Evolutionary conservation across 768 basidiomycete species (phyloP), one percentile per base, ranked within the genome.

Genomic region (Lentinus brumalis): DNA sequence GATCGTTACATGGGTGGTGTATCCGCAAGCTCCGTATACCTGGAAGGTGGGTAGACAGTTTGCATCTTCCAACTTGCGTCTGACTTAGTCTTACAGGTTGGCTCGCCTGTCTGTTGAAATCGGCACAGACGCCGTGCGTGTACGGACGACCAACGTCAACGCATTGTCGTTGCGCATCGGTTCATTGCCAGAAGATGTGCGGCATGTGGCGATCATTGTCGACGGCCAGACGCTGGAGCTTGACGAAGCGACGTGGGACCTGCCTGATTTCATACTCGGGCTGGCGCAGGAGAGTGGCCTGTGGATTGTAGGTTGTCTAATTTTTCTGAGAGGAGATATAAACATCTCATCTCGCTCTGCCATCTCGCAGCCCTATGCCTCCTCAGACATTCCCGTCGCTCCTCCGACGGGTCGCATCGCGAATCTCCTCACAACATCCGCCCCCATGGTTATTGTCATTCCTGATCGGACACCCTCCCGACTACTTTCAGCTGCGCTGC

Each of bases 1-100:
- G 91, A 1, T 77, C 88, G 2, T 71, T 93, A 56, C 79, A 86
- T 67, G 93, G 92, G 2, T 91, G 86, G 78, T 81, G 75, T 52
- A 83, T 96, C 45, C 75, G 84, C 38, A 77, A 79, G 35, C 71
- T 93, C 45, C 65, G 68, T 2, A 72, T 80, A n/a, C 89, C 90
- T 38, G 94, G 94, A 50, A 78, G 88, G 91, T 91, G 58, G 53
- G 82, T 47, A 2, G 2, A 10, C 10, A 9, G 12, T 6, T 8
- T 47, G 32, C 12, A 5, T 30, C 8, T 8, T 42, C 2, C 18
- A 12, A 26, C 1, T 3, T 12, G 26, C 38, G 31, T 10, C n/a
- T 5, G 38, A 18, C n/a, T 15, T 6, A 11, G 2, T 16, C 4
- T 18, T 52, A 32, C 56, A 82, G 81, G 50, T 66, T 83, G 18